These are phyloP conservation scores for Isoetes engelmannii DNA, from an alignment of 83 land plant species.

Conservation along the genomic window DNA sequence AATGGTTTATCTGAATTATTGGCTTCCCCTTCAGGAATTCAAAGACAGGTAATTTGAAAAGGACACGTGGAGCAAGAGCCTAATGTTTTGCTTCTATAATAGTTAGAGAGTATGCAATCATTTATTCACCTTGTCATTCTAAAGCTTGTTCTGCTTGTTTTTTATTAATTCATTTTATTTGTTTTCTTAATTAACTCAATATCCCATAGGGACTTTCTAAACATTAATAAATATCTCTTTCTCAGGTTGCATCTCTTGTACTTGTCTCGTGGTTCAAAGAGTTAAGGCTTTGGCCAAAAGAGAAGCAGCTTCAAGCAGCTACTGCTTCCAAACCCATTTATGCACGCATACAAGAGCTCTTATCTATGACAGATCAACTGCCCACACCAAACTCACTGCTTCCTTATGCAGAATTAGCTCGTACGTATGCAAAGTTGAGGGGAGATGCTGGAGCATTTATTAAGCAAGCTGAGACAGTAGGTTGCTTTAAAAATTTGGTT, in stretches of 20 bases:
- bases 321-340: constrained; percentile 27
- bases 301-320: constrained; percentile 21
- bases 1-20: constrained; percentile 50
- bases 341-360: constrained; percentile 49
- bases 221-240: neutral
- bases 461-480: constrained; percentile 45
- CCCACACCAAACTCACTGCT: constrained; percentile 64
- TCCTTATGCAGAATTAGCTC: constrained; percentile 82
- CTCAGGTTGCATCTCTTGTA: constrained; percentile 88
- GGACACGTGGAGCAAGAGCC: neutral
- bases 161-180: neutral
- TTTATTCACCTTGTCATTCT: neutral
- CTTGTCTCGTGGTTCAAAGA: constrained; percentile 88
- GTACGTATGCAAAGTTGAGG: constrained; percentile 88
- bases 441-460: constrained; percentile 55
- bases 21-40: constrained; percentile 67
- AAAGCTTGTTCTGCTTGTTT: neutral
- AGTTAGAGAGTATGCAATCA: neutral
- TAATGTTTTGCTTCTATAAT: neutral
- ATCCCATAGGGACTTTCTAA: neutral
- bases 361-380: constrained; percentile 60
- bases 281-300: constrained; percentile 26
- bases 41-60: constrained; percentile 64
- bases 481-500: constrained; percentile 28
- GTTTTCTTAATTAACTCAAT: neutral